Percentiles rank a stretch among this genome's conserved stretches.
These are phyloP conservation scores for Pythium pyrilobum DNA, from an alignment of 352 stramenopile genomes.

Conservation along the genomic window DNA sequence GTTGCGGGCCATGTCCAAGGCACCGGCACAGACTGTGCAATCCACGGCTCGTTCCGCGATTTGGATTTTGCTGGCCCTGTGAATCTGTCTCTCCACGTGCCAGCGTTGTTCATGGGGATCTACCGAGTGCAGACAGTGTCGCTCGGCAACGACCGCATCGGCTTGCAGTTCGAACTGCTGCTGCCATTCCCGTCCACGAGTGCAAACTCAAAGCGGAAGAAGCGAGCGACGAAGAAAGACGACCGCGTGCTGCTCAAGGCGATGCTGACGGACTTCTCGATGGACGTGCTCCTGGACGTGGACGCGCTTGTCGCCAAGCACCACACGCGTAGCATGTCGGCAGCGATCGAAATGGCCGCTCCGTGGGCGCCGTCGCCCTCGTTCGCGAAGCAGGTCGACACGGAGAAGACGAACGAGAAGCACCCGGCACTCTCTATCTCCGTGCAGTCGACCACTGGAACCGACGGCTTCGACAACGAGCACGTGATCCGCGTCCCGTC, in stretches of 20 bases:
- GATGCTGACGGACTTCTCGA: slow-evolving; percentile 44
- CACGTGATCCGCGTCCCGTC: slow-evolving; percentile 14
- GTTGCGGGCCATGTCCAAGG: slow-evolving; percentile 42
- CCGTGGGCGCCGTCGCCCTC: slow-evolving; percentile 32
- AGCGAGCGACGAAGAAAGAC: slow-evolving; percentile 2
- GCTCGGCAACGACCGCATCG: slow-evolving; percentile 35
- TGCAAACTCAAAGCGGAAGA: background rate
- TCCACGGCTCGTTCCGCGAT: slow-evolving; percentile 58
- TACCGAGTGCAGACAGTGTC: slow-evolving; percentile 49
- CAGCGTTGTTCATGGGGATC: slow-evolving; percentile 50
- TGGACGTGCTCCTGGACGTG: slow-evolving; percentile 50
- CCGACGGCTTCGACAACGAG: slow-evolving; percentile 1
- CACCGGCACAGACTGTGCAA: slow-evolving; percentile 42
- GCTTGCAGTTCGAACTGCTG: slow-evolving; percentile 53
- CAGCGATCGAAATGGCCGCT: slow-evolving; percentile 24
- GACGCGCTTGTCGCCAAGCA: slow-evolving; percentile 49
- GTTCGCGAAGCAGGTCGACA: slow-evolving; percentile 25
- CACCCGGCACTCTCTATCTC: slow-evolving; percentile 30
- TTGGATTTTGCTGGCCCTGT: slow-evolving; percentile 49
- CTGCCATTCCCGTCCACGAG: slow-evolving; percentile 19
- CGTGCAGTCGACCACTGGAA: slow-evolving; percentile 16
- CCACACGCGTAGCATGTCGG: slow-evolving; percentile 25
- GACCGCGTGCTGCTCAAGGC: slow-evolving; percentile 25
- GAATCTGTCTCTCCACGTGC: slow-evolving; percentile 38
- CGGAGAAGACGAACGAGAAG: slow-evolving; percentile 24